phyloP scores from a whole-genome alignment of 805 yeast genomes.

The Zygotorulaspora sp. region DNA sequence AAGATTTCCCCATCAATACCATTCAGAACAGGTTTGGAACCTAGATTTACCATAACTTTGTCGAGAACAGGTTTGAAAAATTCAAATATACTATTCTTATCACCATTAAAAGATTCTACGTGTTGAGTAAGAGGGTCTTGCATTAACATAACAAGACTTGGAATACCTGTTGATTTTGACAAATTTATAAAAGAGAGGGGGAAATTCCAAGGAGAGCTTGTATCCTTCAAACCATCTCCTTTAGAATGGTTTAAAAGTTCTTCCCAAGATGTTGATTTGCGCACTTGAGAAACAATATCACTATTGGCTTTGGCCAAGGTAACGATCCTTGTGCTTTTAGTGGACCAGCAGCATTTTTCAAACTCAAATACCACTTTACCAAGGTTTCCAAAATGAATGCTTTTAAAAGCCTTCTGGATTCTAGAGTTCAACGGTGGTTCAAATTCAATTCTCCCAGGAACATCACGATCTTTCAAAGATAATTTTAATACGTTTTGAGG shows the following conservation, averaged over 20 bases:
- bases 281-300: conserved; percentile 18
- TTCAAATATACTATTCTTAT: conserved; percentile 52
- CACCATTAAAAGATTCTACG: conserved; percentile 44
- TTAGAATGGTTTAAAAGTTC: conserved; percentile 13
- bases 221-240: conserved; percentile 2
- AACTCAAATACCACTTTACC: conserved; percentile 75
- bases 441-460: conserved; percentile 49
- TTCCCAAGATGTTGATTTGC: conserved; percentile 19
- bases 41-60: conserved; percentile 21
- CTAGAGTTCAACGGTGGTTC: conserved; percentile 49
- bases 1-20: conserved; percentile 1
- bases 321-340: conserved; percentile 47
- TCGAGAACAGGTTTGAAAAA: conserved; percentile 49
- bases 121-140: conserved; percentile 71
- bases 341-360: conserved; percentile 55
- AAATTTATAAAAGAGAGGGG: conserved; percentile 63
- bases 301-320: conserved; percentile 37
- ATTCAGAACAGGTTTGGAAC: conserved; percentile 14
- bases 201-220: conserved; percentile 40
- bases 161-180: conserved; percentile 44
- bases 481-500: conserved; percentile 68
- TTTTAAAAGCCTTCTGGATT: conserved; percentile 42
- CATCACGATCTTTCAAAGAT: conserved; percentile 17
- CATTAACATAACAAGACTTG: conserved; percentile 59
- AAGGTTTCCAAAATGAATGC: conserved; percentile 58